Evolutionary conservation across 1,284 basidiomycete species (phyloP).

Genomic region (Ceratobasidium sp.): DNA sequence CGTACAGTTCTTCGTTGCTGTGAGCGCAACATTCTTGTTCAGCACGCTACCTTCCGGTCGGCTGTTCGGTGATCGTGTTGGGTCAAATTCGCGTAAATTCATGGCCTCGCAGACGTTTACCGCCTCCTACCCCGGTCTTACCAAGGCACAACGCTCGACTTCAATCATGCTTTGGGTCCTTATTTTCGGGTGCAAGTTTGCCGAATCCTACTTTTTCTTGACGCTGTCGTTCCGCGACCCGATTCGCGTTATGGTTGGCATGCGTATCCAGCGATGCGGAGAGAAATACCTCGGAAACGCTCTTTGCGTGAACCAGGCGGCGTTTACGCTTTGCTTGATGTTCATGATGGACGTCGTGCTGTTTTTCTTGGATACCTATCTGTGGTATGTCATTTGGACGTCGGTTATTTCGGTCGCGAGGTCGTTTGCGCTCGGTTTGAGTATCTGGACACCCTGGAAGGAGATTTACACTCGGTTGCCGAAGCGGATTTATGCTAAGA

Average conservation of each 20-base stretch:
- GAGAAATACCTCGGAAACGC: slow-evolving; percentile 85
- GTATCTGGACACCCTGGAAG: slow-evolving; percentile 98
- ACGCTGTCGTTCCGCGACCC: slow-evolving; percentile 91
- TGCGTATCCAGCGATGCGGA: slow-evolving; percentile 88
- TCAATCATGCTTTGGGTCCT: slow-evolving; percentile 86
- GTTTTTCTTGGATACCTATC: slow-evolving; percentile 97
- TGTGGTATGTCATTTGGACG: slow-evolving; percentile 99
- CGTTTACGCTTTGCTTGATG: slow-evolving; percentile 94
- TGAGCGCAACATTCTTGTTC: slow-evolving; percentile 83
- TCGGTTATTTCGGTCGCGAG: slow-evolving; percentile 91
- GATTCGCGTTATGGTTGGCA: slow-evolving; percentile 90
- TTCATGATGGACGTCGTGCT: slow-evolving; percentile 94
- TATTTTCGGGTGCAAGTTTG: slow-evolving; percentile 93
- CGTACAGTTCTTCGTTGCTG: slow-evolving; percentile 91
- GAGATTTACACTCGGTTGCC: slow-evolving; percentile 94
- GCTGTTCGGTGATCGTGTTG: slow-evolving; percentile 95
- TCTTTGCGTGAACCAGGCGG: slow-evolving; percentile 88
- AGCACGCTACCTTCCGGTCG: slow-evolving; percentile 89
- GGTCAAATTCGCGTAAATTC: slow-evolving; percentile 92
- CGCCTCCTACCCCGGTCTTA: slow-evolving; percentile 84
- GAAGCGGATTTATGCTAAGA: slow-evolving; percentile 93
- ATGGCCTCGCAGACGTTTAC: slow-evolving; percentile 96
- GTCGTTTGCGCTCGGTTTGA: slow-evolving; percentile 89
- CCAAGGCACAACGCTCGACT: slow-evolving; percentile 69
- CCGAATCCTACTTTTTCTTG: slow-evolving; percentile 95